Evolutionary conservation across 345 rosid species (phyloP).

Genomic region (Hevea brasiliensis): DNA sequence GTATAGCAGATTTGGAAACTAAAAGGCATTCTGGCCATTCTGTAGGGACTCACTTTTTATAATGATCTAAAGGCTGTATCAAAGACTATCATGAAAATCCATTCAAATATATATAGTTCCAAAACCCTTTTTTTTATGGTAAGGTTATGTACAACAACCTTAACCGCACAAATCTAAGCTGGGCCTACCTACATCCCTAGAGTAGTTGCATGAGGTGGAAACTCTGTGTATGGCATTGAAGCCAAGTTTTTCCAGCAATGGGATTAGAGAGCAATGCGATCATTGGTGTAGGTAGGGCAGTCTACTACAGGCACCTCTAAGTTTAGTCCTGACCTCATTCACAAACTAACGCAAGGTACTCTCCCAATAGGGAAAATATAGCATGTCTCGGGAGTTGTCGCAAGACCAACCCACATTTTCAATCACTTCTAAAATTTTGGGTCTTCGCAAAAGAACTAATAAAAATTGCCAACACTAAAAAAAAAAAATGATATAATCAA

Average conservation of each 20-base stretch:
- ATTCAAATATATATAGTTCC: too few relatives aligned
- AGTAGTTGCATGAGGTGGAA: constrained; percentile 12
- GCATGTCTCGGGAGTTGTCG: neutral
- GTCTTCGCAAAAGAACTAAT: too few relatives aligned
- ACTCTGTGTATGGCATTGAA: neutral
- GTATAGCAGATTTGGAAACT: too few relatives aligned
- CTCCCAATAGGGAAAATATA: constrained; percentile 9
- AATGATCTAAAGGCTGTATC: too few relatives aligned
- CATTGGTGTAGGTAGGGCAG: neutral
- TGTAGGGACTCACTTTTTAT: too few relatives aligned
- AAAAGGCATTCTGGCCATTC: too few relatives aligned
- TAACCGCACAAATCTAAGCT: constrained; percentile 13
- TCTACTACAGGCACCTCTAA: constrained; percentile 13
- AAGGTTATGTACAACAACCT: constrained; percentile 13
- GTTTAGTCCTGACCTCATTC: neutral
- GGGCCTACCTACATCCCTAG: constrained; percentile 17
- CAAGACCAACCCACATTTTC: neutral
- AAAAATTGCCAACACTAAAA: too few relatives aligned
- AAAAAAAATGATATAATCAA: too few relatives aligned
- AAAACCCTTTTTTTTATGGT: too few relatives aligned
- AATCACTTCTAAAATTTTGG: too few relatives aligned
- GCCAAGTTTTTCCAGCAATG: constrained; percentile 12
- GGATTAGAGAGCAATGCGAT: constrained; percentile 4
- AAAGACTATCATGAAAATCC: too few relatives aligned
- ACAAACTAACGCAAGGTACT: constrained; percentile 11